Evolutionary conservation across 2,329 filamentous ascomycete species (phyloP).

Genomic region (Penicillium nordicum): DNA sequence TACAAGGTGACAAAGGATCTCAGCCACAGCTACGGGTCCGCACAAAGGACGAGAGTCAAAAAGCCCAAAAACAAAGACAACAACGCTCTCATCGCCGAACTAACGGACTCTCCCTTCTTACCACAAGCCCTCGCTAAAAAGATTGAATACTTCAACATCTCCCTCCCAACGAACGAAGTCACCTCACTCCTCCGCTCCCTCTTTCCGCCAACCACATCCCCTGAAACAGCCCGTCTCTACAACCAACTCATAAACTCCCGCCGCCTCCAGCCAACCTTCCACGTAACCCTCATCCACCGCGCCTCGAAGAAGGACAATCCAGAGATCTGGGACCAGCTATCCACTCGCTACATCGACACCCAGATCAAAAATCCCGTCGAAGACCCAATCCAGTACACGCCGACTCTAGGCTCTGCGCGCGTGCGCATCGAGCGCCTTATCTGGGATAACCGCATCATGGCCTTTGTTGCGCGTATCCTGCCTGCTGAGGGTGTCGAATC

Average conservation of each 20-base stretch:
- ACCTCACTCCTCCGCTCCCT: conserved; percentile 62
- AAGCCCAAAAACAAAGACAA: conserved; percentile 24
- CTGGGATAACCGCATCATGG: conserved; percentile 85
- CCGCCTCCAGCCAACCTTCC: conserved; percentile 80
- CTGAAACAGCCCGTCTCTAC: conserved; percentile 65
- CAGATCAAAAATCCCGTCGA: conserved; percentile 28
- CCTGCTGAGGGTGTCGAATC: conserved; percentile 23
- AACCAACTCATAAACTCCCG: conserved; percentile 67
- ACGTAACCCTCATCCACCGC: conserved; percentile 90
- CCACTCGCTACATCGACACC: conserved; percentile 51
- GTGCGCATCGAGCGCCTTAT: conserved; percentile 66
- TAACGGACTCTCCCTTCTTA: conserved; percentile 13
- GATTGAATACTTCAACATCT: conserved; percentile 65
- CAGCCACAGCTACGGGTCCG: conserved; percentile 42
- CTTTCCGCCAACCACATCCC: conserved; percentile 56
- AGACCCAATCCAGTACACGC: conserved; percentile 26
- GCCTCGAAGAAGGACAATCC: conserved; percentile 59
- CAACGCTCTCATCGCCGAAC: conserved; percentile 4
- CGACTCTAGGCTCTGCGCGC: conserved; percentile 34
- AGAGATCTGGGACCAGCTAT: conserved; percentile 73
- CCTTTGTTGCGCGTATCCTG: conserved; percentile 73
- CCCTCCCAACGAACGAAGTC: conserved; percentile 52
- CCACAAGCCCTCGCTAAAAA: conserved; percentile 47
- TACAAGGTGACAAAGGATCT: conserved; percentile 78
- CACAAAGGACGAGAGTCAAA: conserved; percentile 41